Evolutionary conservation across 129 eudicot genomes (phyloP).

Genomic region (Rutidosis leptorrhynchoides): DNA sequence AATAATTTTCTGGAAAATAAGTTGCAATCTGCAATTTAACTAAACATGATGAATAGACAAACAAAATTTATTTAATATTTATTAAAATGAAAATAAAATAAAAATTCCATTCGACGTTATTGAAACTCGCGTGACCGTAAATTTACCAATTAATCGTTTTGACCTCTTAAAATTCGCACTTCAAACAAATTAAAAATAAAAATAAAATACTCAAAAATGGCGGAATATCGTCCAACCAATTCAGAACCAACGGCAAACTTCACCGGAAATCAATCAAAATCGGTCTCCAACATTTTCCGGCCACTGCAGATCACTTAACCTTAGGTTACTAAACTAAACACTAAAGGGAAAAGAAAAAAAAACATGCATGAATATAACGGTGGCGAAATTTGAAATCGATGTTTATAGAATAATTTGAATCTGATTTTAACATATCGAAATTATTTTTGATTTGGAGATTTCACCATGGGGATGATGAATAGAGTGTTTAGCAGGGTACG

Average conservation of each 20-base stretch:
- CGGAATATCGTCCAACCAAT: conserved; percentile 28
- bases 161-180: conserved; percentile 19
- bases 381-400: neutral
- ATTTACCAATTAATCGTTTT: neutral
- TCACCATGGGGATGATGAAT: conserved; percentile 38
- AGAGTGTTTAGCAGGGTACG: conserved; percentile 52
- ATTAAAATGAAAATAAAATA: too few species aligned
- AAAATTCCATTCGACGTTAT: neutral
- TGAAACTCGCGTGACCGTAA: neutral
- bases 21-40: too few species aligned
- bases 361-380: conserved; percentile 12
- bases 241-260: conserved; percentile 26
- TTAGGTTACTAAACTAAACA: neutral
- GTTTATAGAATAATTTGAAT: neutral
- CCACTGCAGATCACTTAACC: conserved; percentile 7
- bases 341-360: neutral
- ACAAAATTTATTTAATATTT: too few species aligned
- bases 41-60: too few species aligned
- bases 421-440: neutral
- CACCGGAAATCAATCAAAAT: conserved; percentile 24
- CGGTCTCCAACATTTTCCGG: conserved; percentile 31
- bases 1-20: too few species aligned
- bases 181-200: neutral
- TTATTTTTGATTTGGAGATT: conserved; percentile 1
- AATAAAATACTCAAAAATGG: conserved; percentile 18